Percentiles rank a stretch among this genome's conserved stretches.
phyloP scores from a whole-genome alignment of 2,329 filamentous ascomycete species.

The Metarhizium guizhouense region DNA sequence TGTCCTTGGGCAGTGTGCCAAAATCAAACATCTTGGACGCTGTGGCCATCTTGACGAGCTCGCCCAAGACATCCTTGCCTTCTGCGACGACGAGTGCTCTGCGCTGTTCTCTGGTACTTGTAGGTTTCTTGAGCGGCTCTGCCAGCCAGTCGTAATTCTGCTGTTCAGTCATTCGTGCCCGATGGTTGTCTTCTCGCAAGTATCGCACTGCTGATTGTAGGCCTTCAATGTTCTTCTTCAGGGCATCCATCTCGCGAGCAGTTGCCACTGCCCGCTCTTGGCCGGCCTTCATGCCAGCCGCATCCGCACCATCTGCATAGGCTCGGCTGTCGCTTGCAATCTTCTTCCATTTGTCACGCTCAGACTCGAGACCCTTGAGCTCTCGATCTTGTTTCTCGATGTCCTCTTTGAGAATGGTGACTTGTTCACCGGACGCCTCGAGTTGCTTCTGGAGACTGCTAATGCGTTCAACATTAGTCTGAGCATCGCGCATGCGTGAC shows the following conservation, averaged over 20 bases:
- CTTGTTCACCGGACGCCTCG: slow-evolving; percentile 40
- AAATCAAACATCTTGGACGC: slow-evolving; percentile 52
- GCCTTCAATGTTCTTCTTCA: slow-evolving; percentile 59
- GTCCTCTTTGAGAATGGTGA: slow-evolving; percentile 48
- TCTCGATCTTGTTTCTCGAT: slow-evolving; percentile 61
- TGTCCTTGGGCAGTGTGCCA: slow-evolving; percentile 45
- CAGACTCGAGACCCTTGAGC: slow-evolving; percentile 53
- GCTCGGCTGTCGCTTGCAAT: slow-evolving; percentile 53
- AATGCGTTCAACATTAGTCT: slow-evolving; percentile 65
- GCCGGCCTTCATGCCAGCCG: slow-evolving; percentile 44
- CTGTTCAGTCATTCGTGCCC: slow-evolving; percentile 50
- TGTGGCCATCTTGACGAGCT: slow-evolving; percentile 54
- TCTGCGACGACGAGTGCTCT: slow-evolving; percentile 47
- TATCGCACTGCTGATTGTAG: slow-evolving; percentile 58
- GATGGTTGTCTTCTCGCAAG: slow-evolving; percentile 57
- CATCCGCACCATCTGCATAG: slow-evolving; percentile 43
- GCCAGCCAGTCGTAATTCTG: slow-evolving; percentile 49
- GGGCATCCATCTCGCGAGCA: slow-evolving; percentile 62
- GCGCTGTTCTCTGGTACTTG: slow-evolving; percentile 37
- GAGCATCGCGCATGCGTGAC: slow-evolving; percentile 75
- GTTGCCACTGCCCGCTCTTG: slow-evolving; percentile 61
- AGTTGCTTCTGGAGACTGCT: slow-evolving; percentile 54
- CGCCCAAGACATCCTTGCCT: slow-evolving; percentile 53
- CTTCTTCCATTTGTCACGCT: slow-evolving; percentile 64
- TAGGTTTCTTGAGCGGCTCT: slow-evolving; percentile 45